Base-by-base conservation (phyloP, 306 rosid species). In the Astragalus membranaceus region DNA sequence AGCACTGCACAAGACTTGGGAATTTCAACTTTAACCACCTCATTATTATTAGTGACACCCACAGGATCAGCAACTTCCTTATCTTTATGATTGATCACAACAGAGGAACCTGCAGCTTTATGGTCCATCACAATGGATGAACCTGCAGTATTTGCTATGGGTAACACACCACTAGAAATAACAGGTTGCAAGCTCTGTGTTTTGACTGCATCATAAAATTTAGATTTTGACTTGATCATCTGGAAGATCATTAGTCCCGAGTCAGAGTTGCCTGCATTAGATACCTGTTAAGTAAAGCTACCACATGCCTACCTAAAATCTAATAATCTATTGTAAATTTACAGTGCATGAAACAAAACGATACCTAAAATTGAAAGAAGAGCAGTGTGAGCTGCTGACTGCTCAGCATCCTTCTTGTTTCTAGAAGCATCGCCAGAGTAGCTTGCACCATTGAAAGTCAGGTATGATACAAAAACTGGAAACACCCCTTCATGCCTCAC, bases 401-500 rank as follows among this genome's bases (percentile, higher is more conserved):
- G 84, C 76, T 85, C 88, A 9, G 96, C 93, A 20, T 85, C 88
- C 77, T 77, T 90, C 78, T 87, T 87, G 53, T 4, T 84, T 74
- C 42, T 75, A 29, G 82, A 67, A 20, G 37, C 37, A 54, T 68
- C 68, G 26, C 94, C 83, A 0, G 55, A 70, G 69, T 79, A 86
- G 6, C 20, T 37, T 52, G 37, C 49, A 39, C 89, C 88, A 20
- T 82, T 80, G 55, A 88, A 82, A 61, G 67, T 72, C 85, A 90
- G 23, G 13, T 86, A 61, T 26, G 88, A 77, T 41, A 29, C 46
- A 75, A 84, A 86, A 42, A 23, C 3, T 37, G 84, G 82, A 82
- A 74, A 5, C 57, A n/a, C 13, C 16, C 79, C 82, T 48, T 43
- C 30, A 3, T 9, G 51, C 51, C 36, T 32, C 36, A 55, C 50